Evolutionary conservation across 208 protist genomes (phyloP), one percentile per base, ranked within the genome.

Genomic region (Leishmania aethiopica): DNA sequence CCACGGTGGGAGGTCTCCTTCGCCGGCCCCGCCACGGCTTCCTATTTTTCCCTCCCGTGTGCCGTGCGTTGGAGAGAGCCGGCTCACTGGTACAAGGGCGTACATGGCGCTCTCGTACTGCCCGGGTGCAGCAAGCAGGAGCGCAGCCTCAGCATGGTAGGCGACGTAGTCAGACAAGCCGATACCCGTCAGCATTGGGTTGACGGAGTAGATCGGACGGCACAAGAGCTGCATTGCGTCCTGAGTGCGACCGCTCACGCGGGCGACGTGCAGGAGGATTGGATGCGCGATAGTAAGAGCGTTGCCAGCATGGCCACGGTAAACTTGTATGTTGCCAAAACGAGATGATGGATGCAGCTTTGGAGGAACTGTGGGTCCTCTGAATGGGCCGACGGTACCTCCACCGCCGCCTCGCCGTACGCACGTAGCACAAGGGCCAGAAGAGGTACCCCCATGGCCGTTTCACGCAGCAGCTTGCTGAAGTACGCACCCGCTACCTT

Each of bases 131-230:
- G 83, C 83, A 49, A 91, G 82, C 15, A 94, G 74, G 15, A 92
- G 67, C 13, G 84, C 91, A 10, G 86, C 90, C 64, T 93, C 85
- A 19, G 74, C 77, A 74, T 90, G 90, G 75, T 94, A 94, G 19
- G 67, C 64, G 28, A 90, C 77, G 78, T 88, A 91, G 82, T 92
- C 88, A 1, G 74, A 60, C 15, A 91, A 25, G 45, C 80, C 77
- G 0, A 90, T 85, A 19, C 93, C 91, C 4, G 88, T 91, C 13
- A 85, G 57, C 15, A 72, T 79, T 4, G 84, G 81, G 71, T 69
- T 82, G 28, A 91, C 81, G 32, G n/a, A 53, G 47, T 82, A 73
- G 47, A 93, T 79, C 11, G 92, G 83, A 3, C 89, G 84, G 35
- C 60, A 79, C 75, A 94, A 87, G 25, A 94, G 70, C 8, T 75